Evolutionary conservation across 1,284 basidiomycete genomes (phyloP), one percentile per base, ranked within the genome.

Genomic region (Tylopilus sp.): DNA sequence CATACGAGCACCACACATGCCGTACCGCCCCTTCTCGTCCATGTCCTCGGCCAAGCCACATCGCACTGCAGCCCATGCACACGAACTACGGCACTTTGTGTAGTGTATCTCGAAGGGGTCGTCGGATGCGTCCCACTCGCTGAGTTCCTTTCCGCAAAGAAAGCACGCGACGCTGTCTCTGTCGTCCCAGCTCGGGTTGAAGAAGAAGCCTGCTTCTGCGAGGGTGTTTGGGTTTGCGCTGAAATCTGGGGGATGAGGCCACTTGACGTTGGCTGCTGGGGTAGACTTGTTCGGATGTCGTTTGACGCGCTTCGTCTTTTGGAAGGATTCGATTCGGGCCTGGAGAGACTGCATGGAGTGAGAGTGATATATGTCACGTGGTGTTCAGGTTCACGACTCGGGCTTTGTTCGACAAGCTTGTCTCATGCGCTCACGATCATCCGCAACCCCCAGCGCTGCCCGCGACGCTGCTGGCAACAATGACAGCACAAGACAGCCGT

Each of bases 161-260:
- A 90, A 95, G 77, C 95, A 96, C 8, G 84, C 84, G 32, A 92
- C 92, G 68, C 86, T 89, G 78, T 94, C 93, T 36, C 81, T 82
- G 66, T 90, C 86, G 16, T 87, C 84, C 67, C 80, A 79, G 70
- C 86, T 87, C 0, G 93, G 92, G 62, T 83, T 83, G 78, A 85
- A 94, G 82, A 88, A 95, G 81, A 96, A 96, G 18, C 95, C 95
- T 4, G 95, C 95, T 67, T 91, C 87, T 3, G 95, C 91, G 33
- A 96, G 87, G 6, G 85, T 82, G 57, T 84, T 79, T 2, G 95
- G 89, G 54, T 86, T 95, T 55, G 95, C 90, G 65, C 81, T 79
- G 77, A 87, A 91, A 51, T 79, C 73, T 1, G 76, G 60, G 4
- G 89, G 85, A 70, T 94, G 92, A 0, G 91, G 88, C 92, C 92